Evolutionary conservation across 2,329 filamentous ascomycete species (phyloP).

Genomic region (Drechslerella dactyloides): DNA sequence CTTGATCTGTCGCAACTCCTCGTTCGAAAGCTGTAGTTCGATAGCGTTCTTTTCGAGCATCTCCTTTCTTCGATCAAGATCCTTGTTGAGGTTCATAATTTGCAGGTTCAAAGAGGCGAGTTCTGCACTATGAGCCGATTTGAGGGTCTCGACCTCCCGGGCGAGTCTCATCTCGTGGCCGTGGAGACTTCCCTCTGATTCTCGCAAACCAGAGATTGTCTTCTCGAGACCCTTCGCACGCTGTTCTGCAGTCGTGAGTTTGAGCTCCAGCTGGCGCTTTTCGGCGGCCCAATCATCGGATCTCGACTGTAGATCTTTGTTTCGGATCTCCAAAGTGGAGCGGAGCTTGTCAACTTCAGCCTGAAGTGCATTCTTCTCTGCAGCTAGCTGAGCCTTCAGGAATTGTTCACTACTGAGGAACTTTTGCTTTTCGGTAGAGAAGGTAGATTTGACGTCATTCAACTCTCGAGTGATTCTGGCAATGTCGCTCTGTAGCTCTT

Average conservation of each 20-base stretch:
- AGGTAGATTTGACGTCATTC: constrained; percentile 61
- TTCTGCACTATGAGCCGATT: constrained; percentile 64
- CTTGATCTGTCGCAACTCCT: constrained; percentile 73
- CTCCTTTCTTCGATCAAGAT: constrained; percentile 71
- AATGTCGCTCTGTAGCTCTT: constrained; percentile 71
- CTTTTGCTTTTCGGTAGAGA: constrained; percentile 67
- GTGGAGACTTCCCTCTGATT: constrained; percentile 42
- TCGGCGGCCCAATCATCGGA: constrained; percentile 59
- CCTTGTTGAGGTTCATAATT: constrained; percentile 74
- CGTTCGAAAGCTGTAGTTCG: constrained; percentile 70
- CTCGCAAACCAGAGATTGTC: constrained; percentile 64
- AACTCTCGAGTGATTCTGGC: constrained; percentile 63
- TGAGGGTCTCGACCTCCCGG: constrained; percentile 72
- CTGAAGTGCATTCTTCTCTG: constrained; percentile 53
- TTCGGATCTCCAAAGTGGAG: constrained; percentile 49
- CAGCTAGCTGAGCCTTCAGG: constrained; percentile 54
- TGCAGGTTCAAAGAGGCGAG: constrained; percentile 68
- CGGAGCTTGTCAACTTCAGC: constrained; percentile 53
- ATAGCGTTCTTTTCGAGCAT: constrained; percentile 69
- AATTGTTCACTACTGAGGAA: constrained; percentile 75
- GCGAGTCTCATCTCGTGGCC: constrained; percentile 59
- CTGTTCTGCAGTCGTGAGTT: constrained; percentile 71
- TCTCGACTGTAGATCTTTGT: constrained; percentile 51
- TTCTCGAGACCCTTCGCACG: constrained; percentile 71
- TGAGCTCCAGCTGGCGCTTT: constrained; percentile 69